Evolutionary conservation across 768 basidiomycete species (phyloP).

Genomic region (Podaxis sp.): DNA sequence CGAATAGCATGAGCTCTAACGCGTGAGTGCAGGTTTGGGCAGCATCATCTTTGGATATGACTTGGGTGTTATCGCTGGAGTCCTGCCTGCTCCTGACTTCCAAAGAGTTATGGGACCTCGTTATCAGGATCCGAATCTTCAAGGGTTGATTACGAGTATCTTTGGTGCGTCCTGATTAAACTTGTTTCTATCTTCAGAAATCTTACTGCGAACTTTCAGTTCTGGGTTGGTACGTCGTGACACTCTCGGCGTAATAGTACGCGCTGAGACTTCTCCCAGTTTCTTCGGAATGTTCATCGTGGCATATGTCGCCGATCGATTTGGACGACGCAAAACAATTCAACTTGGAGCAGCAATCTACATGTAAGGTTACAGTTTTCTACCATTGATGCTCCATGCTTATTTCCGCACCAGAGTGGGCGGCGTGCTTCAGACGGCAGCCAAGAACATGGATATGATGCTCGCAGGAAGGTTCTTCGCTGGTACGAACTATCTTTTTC

Average conservation of each 20-base stretch:
- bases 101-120: slow-evolving; percentile 35
- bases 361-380: slow-evolving; percentile 23
- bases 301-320: slow-evolving; percentile 35
- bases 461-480: slow-evolving; percentile 50
- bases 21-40: slow-evolving; percentile 30
- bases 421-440: slow-evolving; percentile 45
- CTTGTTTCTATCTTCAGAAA: too few relatives aligned
- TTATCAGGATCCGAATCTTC: slow-evolving; percentile 32
- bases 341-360: slow-evolving; percentile 38
- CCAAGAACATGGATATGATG: slow-evolving; percentile 46
- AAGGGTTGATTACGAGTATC: slow-evolving; percentile 40
- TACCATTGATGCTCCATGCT: too few relatives aligned
- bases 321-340: slow-evolving; percentile 38
- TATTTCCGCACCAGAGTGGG: slow-evolving; percentile 29
- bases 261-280: slow-evolving; percentile 17
- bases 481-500: slow-evolving; percentile 22
- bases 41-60: slow-evolving; percentile 51
- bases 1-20: neutral
- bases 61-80: slow-evolving; percentile 48
- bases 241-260: neutral
- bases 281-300: slow-evolving; percentile 45
- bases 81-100: slow-evolving; percentile 38
- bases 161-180: slow-evolving; percentile 28
- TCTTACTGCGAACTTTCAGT: slow-evolving; percentile 21
- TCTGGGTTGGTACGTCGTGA: slow-evolving; percentile 32